Evolutionary conservation across 768 basidiomycete species (phyloP).

Genomic region (Tephrocybe sp.): DNA sequence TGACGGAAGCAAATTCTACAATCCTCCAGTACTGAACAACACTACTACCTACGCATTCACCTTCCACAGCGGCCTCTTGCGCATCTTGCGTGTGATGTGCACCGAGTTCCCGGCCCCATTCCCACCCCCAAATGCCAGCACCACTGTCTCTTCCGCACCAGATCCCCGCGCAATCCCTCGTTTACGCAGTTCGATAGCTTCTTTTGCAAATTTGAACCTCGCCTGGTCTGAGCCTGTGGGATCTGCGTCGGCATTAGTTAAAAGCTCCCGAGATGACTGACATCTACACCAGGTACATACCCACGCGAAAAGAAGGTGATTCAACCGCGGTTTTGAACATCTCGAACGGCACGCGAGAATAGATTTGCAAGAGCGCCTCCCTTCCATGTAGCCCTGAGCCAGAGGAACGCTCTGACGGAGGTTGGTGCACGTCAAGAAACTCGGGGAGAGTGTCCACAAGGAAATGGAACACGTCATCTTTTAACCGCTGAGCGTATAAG

Average conservation of each 20-base stretch:
- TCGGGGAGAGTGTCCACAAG: constrained; percentile 74
- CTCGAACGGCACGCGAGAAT: constrained; percentile 82
- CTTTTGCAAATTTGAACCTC: constrained; percentile 91
- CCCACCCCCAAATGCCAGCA: constrained; percentile 81
- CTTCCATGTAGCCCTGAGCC: constrained; percentile 50
- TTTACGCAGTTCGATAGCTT: constrained; percentile 82
- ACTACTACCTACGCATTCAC: constrained; percentile 65
- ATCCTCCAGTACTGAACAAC: constrained; percentile 9
- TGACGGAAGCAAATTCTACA: constrained; percentile 20
- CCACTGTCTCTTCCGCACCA: constrained; percentile 87
- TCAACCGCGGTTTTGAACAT: constrained; percentile 84
- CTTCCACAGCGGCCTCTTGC: constrained; percentile 79
- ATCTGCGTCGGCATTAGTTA: constrained; percentile 23
- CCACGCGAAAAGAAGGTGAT: constrained; percentile 77
- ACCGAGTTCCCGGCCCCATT: constrained; percentile 72
- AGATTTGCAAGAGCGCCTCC: constrained; percentile 72
- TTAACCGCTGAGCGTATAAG: constrained; percentile 71
- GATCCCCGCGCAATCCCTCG: constrained; percentile 69
- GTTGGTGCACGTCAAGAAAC: constrained; percentile 51
- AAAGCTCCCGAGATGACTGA: constrained; percentile 6
- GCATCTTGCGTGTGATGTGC: constrained; percentile 85
- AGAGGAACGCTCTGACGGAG: constrained; percentile 37
- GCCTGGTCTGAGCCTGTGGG: constrained; percentile 74
- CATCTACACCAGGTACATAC: constrained; percentile 34
- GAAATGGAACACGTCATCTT: constrained; percentile 78